Evolutionary conservation across 2,329 filamentous ascomycete genomes (phyloP).

Genomic region (Ilyonectria robusta): DNA sequence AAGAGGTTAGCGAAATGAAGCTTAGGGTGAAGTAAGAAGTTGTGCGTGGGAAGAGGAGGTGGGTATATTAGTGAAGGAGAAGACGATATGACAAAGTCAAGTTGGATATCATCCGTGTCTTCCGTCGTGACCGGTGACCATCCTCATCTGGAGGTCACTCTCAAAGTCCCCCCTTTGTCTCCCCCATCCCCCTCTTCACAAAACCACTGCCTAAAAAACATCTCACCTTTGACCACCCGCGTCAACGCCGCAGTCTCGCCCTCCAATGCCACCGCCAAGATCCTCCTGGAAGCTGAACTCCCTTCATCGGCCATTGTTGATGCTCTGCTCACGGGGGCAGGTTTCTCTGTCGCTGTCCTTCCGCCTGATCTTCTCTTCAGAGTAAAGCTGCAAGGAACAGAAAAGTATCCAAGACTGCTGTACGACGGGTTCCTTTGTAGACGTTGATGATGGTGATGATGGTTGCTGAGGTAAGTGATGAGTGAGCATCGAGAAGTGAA

Average conservation of each 20-base stretch:
- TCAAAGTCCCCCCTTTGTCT: not conserved
- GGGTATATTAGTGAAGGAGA: not conserved
- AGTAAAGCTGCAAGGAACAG: not conserved
- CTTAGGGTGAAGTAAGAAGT: not conserved
- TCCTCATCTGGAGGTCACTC: not conserved
- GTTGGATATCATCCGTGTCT: not conserved
- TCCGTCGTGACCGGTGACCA: not conserved
- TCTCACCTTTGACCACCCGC: conserved; percentile 67
- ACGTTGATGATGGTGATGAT: not conserved
- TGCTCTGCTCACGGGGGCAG: not conserved
- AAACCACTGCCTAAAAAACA: not conserved
- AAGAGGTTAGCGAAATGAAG: conserved; percentile 19
- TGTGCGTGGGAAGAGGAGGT: not conserved
- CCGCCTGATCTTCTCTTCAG: no score
- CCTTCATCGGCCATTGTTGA: conserved; percentile 39
- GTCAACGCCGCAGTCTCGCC: conserved; percentile 62
- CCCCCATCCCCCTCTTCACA: not conserved
- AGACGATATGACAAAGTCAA: not conserved
- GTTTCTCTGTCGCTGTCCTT: not conserved
- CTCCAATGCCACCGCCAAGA: conserved; percentile 70
- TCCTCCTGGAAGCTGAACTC: conserved; percentile 58
- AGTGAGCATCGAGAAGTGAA: conserved; percentile 15
- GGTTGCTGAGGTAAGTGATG: conserved; percentile 21
- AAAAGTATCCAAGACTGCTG: not conserved
- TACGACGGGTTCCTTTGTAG: not conserved